These are phyloP conservation scores for Ambrosiella xylebori DNA, from an alignment of 2,329 filamentous ascomycete genomes.

Conservation along the genomic window DNA sequence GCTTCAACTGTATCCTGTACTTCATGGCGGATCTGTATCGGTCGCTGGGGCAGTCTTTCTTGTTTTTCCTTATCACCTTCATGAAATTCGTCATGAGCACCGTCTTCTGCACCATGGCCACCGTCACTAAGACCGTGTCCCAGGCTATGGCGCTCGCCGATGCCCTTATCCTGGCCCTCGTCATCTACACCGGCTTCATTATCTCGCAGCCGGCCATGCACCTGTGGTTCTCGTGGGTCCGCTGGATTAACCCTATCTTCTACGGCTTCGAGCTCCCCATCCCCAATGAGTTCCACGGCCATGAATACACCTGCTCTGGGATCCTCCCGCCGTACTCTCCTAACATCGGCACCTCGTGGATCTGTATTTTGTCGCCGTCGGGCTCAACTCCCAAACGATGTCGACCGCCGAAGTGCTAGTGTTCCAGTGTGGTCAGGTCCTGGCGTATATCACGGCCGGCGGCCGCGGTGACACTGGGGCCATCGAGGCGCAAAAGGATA, in stretches of 20 bases:
- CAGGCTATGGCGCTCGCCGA: conserved; percentile 38
- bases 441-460: conserved; percentile 23
- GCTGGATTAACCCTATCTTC: conserved; percentile 55
- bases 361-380: conserved; percentile 45
- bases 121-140: conserved; percentile 47
- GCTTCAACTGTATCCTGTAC: conserved; percentile 41
- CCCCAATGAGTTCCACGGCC: conserved; percentile 49
- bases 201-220: conserved; percentile 40
- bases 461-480: conserved; percentile 8
- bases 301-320: conserved; percentile 36
- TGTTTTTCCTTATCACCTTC: conserved; percentile 57
- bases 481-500: conserved; percentile 29
- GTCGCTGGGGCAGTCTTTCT: conserved; percentile 52
- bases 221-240: conserved; percentile 60
- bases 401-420: conserved; percentile 54
- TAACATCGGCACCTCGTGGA: conserved; percentile 28
- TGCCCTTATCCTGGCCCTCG: conserved; percentile 39
- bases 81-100: conserved; percentile 57
- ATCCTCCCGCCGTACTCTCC: conserved; percentile 31
- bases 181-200: conserved; percentile 43
- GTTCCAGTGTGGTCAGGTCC: conserved; percentile 40
- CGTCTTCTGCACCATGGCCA: conserved; percentile 57
- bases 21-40: conserved; percentile 37
- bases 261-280: conserved; percentile 60
- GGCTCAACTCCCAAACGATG: conserved; percentile 44